phyloP scores from a whole-genome alignment of 179 eudicot species.

The Corrigiola litoralis region DNA sequence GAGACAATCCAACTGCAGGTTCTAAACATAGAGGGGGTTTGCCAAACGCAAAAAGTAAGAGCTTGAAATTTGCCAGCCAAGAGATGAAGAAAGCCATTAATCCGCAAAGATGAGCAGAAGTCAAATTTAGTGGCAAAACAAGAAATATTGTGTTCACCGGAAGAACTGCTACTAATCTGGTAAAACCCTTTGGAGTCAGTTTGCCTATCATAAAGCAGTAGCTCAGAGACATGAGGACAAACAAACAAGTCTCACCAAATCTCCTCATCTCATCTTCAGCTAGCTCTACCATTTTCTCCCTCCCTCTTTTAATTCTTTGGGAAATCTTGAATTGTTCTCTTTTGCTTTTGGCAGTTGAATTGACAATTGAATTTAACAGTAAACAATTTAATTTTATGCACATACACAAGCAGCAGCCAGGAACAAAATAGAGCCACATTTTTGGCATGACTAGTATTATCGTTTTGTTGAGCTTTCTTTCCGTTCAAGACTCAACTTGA shows the following conservation, averaged over 20 bases:
- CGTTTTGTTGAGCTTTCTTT: neutral
- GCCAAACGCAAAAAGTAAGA: conserved; percentile 42
- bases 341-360: neutral
- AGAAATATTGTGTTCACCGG: conserved; percentile 34
- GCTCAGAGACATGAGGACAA: conserved; percentile 12
- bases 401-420: neutral
- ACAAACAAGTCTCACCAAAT: conserved; percentile 32
- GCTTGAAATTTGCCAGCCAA: conserved; percentile 59
- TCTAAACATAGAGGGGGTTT: conserved; percentile 34
- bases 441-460: neutral
- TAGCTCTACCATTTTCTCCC: conserved; percentile 14
- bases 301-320: neutral
- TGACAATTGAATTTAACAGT: neutral
- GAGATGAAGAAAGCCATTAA: conserved; percentile 36
- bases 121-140: conserved; percentile 34
- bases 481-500: neutral
- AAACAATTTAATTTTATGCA: no score
- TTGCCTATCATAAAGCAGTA: conserved; percentile 27
- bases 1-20: conserved; percentile 22
- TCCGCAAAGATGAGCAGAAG: conserved; percentile 31
- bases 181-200: conserved; percentile 13
- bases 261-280: conserved; percentile 35
- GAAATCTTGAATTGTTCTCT: no score
- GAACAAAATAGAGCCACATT: neutral
- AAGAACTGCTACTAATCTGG: conserved; percentile 23